Base-by-base conservation (phyloP, 2,329 filamentous ascomycete species). In the Aspergillus sp. region DNA sequence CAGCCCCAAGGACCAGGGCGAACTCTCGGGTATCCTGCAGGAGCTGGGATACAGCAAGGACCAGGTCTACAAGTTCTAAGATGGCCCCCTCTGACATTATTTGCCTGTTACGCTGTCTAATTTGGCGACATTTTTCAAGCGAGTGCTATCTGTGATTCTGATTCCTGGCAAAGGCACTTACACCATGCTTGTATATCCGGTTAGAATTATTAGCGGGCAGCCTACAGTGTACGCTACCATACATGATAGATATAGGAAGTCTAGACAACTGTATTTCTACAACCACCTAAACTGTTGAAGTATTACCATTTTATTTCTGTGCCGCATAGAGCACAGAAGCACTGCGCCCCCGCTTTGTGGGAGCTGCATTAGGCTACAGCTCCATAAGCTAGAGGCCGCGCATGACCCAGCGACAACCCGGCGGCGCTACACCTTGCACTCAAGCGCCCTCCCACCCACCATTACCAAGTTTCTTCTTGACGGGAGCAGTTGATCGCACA, bases 1-100 rank as follows among this genome's bases (percentile, higher is more conserved):
- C 75, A 95, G 89, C 78, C 92, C 93, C n/a, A 83, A 85, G 69
- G 92, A 99, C 75, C 95, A 99, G 80, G 95, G 95, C 66, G 93
- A 98, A 79, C 82, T 99, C 64, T 81, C 80, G 8, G 95, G 90
- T 62, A 81, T 88, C 63, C 81, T 99, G 64, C 89, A 91, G 80
- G 91, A 96, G 69, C 81, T 97, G 39, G 92, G 92, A 42, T 92
- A 91, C 78, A 81, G 71, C 65, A 86, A 91, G 82, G 90, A 98
- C 59, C 95, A 98, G 81, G 93, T 98, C 37, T 96, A 91, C 83
- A 98, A 98, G 84, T 96, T 96, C 71, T 96, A 86, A 47, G 49
- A 9, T 24, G 40, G 34, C 8, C 33, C 5, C 22, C 17, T 54
- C 19, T 45, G 44, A 41, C 22, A 52, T 45, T 42, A 17, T 30